Percentiles rank a stretch among this genome's conserved stretches.
These are phyloP conservation scores for Sabuloglossum arenarium DNA, from an alignment of 495 filamentous ascomycete genomes.

Conservation along the genomic window DNA sequence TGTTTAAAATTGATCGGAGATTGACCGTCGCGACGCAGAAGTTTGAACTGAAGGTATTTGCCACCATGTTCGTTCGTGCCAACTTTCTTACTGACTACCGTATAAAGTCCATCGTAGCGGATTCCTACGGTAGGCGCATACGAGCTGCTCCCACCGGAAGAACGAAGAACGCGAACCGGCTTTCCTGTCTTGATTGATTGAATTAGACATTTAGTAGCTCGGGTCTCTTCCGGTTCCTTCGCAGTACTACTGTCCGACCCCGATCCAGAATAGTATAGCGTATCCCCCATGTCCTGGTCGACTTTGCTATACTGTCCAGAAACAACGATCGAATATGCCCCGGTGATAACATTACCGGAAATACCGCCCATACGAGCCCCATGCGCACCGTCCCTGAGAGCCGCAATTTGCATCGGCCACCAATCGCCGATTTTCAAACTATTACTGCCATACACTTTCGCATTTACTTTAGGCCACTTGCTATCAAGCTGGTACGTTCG, in stretches of 20 bases:
- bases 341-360: conserved; percentile 15
- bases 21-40: conserved; percentile 18
- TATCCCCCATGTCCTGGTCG: conserved; percentile 24
- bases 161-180: conserved; percentile 28
- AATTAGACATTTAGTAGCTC: conserved; percentile 19
- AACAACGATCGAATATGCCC: conserved; percentile 24
- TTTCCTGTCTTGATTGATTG: conserved; percentile 9
- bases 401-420: conserved; percentile 27
- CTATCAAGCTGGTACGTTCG: conserved; percentile 10
- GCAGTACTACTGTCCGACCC: conserved; percentile 13
- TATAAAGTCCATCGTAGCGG: conserved; percentile 32
- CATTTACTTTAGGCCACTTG: conserved; percentile 3
- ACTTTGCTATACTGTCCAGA: conserved; percentile 19
- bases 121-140: conserved; percentile 23
- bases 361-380: conserved; percentile 25
- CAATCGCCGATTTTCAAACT: conserved; percentile 23
- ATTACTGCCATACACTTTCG: conserved; percentile 26
- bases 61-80: conserved; percentile 10
- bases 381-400: conserved; percentile 29
- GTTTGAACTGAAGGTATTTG: conserved; percentile 23
- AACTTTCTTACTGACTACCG: conserved; percentile 11
- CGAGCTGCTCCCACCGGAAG: neutral
- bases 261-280: conserved; percentile 26
- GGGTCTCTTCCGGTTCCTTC: conserved; percentile 8
- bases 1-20: conserved; percentile 10